These are phyloP conservation scores for Coemansia sp. DNA, from an alignment of 192 early-diverging fungal species.

Conservation along the genomic window DNA sequence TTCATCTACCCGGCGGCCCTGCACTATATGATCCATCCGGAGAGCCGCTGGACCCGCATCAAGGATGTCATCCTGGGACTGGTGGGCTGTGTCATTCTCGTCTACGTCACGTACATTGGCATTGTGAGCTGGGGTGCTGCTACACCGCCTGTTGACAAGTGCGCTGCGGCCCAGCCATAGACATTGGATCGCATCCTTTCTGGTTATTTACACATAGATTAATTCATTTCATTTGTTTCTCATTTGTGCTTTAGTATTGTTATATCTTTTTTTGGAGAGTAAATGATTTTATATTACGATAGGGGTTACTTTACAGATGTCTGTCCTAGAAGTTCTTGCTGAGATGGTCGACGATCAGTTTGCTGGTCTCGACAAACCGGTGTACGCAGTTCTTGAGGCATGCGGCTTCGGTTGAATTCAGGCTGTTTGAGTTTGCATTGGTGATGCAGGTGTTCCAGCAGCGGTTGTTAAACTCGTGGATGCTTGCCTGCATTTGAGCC, in stretches of 20 bases:
- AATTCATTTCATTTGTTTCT: neutral
- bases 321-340: constrained; percentile 23
- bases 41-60: constrained; percentile 38
- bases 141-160: constrained; percentile 20
- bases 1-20: constrained; percentile 88
- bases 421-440: constrained; percentile 44
- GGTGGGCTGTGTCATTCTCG: constrained; percentile 68
- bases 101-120: constrained; percentile 73
- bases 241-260: no score
- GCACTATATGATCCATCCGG: constrained; percentile 63
- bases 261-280: neutral
- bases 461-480: constrained; percentile 61
- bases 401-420: constrained; percentile 52
- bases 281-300: neutral
- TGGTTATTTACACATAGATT: neutral
- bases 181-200: no score
- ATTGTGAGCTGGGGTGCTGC: constrained; percentile 43
- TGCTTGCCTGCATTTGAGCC: constrained; percentile 55
- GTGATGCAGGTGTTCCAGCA: constrained; percentile 71
- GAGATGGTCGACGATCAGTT: constrained; percentile 58
- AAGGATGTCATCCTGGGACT: constrained; percentile 60
- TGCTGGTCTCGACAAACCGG: constrained; percentile 63
- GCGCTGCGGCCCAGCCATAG: constrained; percentile 9
- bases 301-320: no score
- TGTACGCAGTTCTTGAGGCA: constrained; percentile 71